Evolutionary conservation across 2,329 filamentous ascomycete species (phyloP), one percentile per base, ranked within the genome.

Genomic region (Plenodomus biglobosus): DNA sequence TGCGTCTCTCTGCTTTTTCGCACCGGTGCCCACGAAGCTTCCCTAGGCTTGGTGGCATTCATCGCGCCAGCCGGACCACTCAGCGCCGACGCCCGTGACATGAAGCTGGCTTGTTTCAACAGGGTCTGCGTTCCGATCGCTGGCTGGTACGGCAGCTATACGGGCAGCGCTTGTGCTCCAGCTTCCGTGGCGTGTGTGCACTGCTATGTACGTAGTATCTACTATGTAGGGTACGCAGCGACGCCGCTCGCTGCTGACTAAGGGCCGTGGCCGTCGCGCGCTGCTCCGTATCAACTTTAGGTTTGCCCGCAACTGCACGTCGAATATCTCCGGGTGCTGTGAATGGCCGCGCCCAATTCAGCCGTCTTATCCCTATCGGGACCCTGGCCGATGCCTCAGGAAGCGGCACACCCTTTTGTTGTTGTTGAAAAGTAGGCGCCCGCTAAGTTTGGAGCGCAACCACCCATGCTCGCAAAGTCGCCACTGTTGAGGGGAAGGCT

Each of bases 351-450:
- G n/a, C 24, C 13, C 40, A n/a, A 61, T 67, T 68, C 61, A 66
- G 64, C 65, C 67, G 65, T 66, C 61, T 60, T 59, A 61, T 69
- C 59, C 63, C 64, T 65, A 70, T 71, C 68, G 65, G 65, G 61
- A 58, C 49, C 55, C 55, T 61, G 62, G 64, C 63, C 66, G 65
- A 56, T 57, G 58, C 58, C 57, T 60, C 54, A 62, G 64, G 53
- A 57, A 59, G 60, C 54, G 57, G 57, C 53, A 48, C 48, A 47
- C 35, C 38, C n/a, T n/a, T n/a, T n/a, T n/a, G 37, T 46, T 39
- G 52, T 53, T 46, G 55, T 53, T 56, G 56, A 62, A 64, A 59
- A 61, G 61, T 68, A 70, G 65, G 65, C 67, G 66, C 63, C 67
- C 66, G 62, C 66, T 68, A 68, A 62, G 48, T 53, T 55, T 62